Percentiles rank a stretch among this genome's conserved stretches.
These are phyloP conservation scores for Catunica adiposa DNA, from an alignment of 2,329 filamentous ascomycete species.

Conservation along the genomic window DNA sequence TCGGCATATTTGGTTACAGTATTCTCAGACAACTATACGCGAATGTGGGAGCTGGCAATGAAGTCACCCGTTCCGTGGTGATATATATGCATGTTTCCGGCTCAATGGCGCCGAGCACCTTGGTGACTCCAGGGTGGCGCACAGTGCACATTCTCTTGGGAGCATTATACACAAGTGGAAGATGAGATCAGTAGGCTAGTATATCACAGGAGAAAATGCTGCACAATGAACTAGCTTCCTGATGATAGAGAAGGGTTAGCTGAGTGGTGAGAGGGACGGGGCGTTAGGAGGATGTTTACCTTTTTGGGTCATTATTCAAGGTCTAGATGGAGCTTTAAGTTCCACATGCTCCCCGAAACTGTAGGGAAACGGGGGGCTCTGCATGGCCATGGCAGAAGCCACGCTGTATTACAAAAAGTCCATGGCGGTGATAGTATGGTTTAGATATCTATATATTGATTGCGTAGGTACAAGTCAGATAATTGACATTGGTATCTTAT, in stretches of 20 bases:
- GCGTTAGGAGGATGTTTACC: constrained; percentile 33
- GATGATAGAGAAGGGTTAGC: constrained; percentile 2
- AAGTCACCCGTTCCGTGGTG: constrained; percentile 77
- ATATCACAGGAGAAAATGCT: constrained; percentile 96
- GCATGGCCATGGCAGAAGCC: constrained; percentile 84
- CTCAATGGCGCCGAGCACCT: constrained; percentile 87
- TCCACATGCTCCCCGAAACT: constrained; percentile 86
- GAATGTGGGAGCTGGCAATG: constrained; percentile 80
- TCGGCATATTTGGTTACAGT: constrained; percentile 86
- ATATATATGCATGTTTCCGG: constrained; percentile 94
- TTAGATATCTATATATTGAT: too few species aligned
- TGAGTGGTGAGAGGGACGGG: background rate
- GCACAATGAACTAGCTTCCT: constrained; percentile 90
- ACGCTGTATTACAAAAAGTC: constrained; percentile 97
- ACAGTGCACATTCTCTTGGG: constrained; percentile 85
- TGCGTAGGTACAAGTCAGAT: too few species aligned
- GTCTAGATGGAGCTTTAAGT: constrained; percentile 90
- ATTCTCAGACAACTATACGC: constrained; percentile 83
- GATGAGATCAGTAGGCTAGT: constrained; percentile 56
- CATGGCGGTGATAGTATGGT: constrained; percentile 49
- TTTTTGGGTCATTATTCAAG: constrained; percentile 82
- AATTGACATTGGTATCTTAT: too few species aligned
- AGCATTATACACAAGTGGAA: constrained; percentile 83
- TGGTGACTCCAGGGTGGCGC: constrained; percentile 86
- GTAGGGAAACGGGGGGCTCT: constrained; percentile 77